Evolutionary conservation across 257 asterid genomes (phyloP).

Genomic region (Salvia splendens): DNA sequence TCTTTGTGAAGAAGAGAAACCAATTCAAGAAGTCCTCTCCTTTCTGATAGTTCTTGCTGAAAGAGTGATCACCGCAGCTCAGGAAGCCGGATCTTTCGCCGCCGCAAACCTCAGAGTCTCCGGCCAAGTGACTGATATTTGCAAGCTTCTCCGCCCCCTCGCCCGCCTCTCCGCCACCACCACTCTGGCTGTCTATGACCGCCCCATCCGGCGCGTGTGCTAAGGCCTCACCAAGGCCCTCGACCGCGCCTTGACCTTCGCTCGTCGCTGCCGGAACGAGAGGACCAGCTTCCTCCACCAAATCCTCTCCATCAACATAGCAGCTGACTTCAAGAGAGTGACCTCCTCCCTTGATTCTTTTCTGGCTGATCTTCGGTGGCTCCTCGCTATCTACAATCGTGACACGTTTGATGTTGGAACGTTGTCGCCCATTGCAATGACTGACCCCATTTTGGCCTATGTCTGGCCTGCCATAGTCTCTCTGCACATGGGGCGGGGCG

Average conservation of each 20-base stretch:
- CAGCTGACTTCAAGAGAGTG: slow-evolving; percentile 48
- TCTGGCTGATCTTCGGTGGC: slow-evolving; percentile 54
- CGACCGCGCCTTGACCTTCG: slow-evolving; percentile 45
- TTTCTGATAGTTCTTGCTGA: slow-evolving; percentile 52
- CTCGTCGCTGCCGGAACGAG: slow-evolving; percentile 49
- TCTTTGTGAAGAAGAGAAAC: slow-evolving; percentile 41
- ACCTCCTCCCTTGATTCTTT: slow-evolving; percentile 41
- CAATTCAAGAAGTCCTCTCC: slow-evolving; percentile 53
- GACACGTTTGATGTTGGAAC: slow-evolving; percentile 34
- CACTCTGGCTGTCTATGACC: slow-evolving; percentile 15
- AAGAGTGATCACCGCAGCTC: slow-evolving; percentile 46
- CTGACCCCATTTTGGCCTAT: slow-evolving; percentile 53
- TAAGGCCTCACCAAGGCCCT: slow-evolving; percentile 47
- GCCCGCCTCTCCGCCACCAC: slow-evolving; percentile 47
- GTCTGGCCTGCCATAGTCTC: slow-evolving; percentile 60
- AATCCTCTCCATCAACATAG: slow-evolving; percentile 52
- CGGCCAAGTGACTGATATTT: slow-evolving; percentile 38
- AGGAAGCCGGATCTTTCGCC: slow-evolving; percentile 53
- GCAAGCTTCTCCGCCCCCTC: slow-evolving; percentile 48
- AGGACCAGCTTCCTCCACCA: slow-evolving; percentile 53
- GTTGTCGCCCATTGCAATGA: slow-evolving; percentile 53
- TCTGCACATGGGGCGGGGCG: slow-evolving; percentile 52
- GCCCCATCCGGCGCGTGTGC: slow-evolving; percentile 36
- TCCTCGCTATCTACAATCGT: slow-evolving; percentile 38
- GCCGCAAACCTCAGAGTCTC: slow-evolving; percentile 44